phyloP scores from a whole-genome alignment of 441 rosid species.

The Lepidium campestre region DNA sequence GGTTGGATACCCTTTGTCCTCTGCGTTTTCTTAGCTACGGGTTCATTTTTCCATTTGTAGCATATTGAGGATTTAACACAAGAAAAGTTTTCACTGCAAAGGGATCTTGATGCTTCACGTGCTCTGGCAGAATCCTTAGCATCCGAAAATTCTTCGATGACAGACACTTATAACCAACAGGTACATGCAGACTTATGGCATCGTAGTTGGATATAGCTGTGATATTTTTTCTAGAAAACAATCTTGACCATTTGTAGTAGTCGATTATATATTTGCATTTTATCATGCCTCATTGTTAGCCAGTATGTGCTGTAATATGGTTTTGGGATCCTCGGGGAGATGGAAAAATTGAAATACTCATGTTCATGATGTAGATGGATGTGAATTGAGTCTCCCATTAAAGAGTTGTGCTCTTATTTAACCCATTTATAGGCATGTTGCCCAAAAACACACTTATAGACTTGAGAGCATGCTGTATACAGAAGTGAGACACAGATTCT shows the following conservation, averaged over 20 bases:
- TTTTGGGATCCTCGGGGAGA: constrained; percentile 1
- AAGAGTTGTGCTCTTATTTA: background rate
- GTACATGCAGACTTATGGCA: constrained; percentile 28
- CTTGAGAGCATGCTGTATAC: background rate
- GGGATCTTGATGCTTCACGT: constrained; percentile 89
- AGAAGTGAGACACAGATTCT: constrained; percentile 3
- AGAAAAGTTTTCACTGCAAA: constrained; percentile 84
- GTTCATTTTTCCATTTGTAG: constrained; percentile 36
- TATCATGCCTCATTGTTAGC: constrained; percentile 3
- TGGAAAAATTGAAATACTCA: background rate
- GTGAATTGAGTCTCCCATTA: background rate
- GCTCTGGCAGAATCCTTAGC: constrained; percentile 83
- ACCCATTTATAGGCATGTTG: background rate
- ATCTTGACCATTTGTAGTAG: background rate
- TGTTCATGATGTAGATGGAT: constrained; percentile 1
- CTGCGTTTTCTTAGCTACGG: background rate
- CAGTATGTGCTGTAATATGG: background rate
- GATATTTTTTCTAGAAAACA: background rate
- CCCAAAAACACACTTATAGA: background rate
- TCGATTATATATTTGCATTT: background rate
- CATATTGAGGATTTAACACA: constrained; percentile 92
- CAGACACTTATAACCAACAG: constrained; percentile 89
- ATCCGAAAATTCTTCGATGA: constrained; percentile 79
- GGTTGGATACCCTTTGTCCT: background rate
- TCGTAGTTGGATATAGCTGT: background rate